phyloP scores from a whole-genome alignment of 495 filamentous ascomycete species.

The Xylaria nigripes region DNA sequence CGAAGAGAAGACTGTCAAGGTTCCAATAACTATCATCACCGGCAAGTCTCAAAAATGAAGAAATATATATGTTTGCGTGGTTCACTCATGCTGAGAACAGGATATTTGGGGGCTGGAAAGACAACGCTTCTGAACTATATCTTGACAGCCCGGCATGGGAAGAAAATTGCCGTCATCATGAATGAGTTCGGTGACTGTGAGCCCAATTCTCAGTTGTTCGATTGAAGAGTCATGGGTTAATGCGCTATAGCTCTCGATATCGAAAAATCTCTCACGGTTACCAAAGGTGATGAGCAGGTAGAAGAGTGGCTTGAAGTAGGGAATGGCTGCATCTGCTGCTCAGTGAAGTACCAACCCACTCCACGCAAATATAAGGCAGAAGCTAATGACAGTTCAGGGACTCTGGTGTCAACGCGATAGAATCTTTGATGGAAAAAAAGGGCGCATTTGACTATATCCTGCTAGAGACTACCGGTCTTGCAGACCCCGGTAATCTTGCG shows the following conservation, averaged over 20 bases:
- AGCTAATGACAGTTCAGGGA: conserved; percentile 47
- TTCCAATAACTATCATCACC: conserved; percentile 93
- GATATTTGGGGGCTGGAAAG: conserved; percentile 89
- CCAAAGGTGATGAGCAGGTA: conserved; percentile 73
- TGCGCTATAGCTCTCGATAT: conserved; percentile 67
- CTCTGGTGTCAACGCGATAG: conserved; percentile 84
- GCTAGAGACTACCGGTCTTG: conserved; percentile 90
- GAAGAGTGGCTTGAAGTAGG: conserved; percentile 94
- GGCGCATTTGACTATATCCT: conserved; percentile 97
- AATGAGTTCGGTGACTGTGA: conserved; percentile 97
- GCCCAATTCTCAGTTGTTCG: conserved; percentile 13
- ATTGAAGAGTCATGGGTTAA: conserved; percentile 16
- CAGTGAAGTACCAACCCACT: conserved; percentile 63
- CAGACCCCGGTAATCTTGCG: conserved; percentile 91
- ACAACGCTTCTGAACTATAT: conserved; percentile 96
- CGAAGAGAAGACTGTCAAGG: conserved; percentile 51
- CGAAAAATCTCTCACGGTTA: conserved; percentile 85
- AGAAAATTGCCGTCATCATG: conserved; percentile 94
- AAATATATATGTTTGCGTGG: neutral
- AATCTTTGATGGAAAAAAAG: conserved; percentile 89
- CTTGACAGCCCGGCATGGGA: conserved; percentile 84
- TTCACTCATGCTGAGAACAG: conserved; percentile 25
- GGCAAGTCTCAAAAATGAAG: conserved; percentile 41
- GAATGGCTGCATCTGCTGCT: conserved; percentile 97
- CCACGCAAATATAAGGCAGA: neutral